Base-by-base conservation (phyloP, 768 basidiomycete species). In the Boletus insuetus region DNA sequence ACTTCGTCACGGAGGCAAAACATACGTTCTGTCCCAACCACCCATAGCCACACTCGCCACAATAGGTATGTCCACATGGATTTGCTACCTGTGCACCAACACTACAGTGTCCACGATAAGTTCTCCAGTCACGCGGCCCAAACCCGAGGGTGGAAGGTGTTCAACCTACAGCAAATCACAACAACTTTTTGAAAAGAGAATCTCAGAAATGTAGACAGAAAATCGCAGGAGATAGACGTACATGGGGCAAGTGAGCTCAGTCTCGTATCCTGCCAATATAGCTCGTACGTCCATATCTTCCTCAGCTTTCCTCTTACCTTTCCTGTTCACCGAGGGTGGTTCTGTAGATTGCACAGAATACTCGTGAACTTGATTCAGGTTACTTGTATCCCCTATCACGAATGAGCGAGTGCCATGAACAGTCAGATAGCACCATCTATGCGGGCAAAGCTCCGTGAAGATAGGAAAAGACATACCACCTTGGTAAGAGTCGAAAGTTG, bases 1-100 rank as follows among this genome's bases (percentile, higher is more conserved):
- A 46, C 32, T 26, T 34, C 24, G 29, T 9, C 41, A 42, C 11
- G 64, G 20, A 43, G 20, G 16, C 4, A 20, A 40, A 13, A 37
- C 79, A 42, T 55, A 85, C 86, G 52, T 79, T 82, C 62, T 77
- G 75, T 39, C 64, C 61, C 49, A 82, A 72, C 87, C 87, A 90
- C 53, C 74, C 68, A 70, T 79, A 76, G 12, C 80, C 81, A 63
- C 89, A 91, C 40, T 81, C 77, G 9, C 84, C 89, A 54, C 89
- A 91, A 56, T 79, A 80, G 24, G 81, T 83, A 64, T 91, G 89
- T 13, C 89, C 89, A 61, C 89, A 91, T 3, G 88, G 86, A 63
- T 83, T 87, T 22, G 80, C 77, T 26, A 83, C 57, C 64, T 89
- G 83, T 4, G 86, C 75, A 32, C 77, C 80, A 34, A 80, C 84